Conservation (phyloP, 106 monocot genomes). For the Agapanthus africanus region DNA sequence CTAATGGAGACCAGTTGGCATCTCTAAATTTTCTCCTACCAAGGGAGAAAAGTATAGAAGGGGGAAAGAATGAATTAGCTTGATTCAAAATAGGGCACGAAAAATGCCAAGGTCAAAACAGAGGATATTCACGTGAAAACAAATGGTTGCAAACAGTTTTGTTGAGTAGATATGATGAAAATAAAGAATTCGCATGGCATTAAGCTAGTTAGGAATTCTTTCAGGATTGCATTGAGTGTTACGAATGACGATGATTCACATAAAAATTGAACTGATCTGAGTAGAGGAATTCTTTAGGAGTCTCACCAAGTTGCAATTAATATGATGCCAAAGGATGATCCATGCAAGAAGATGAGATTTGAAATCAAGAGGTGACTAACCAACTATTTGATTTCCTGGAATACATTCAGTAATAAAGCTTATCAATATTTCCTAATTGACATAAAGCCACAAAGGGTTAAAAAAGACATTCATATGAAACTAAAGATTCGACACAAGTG, state of each 20-base stretch:
- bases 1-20: too few relatives aligned
- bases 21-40: too few relatives aligned
- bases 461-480: not conserved
- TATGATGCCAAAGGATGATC: not conserved
- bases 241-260: not conserved
- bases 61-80: too few relatives aligned
- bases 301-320: not conserved
- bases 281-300: not conserved
- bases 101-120: too few relatives aligned
- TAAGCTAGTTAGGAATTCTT: not conserved
- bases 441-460: not conserved
- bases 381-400: not conserved
- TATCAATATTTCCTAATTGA: not conserved
- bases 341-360: not conserved
- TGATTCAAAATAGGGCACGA: too few relatives aligned
- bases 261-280: not conserved
- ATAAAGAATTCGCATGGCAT: not conserved
- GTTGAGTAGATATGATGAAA: too few relatives aligned
- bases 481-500: not conserved
- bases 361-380: not conserved
- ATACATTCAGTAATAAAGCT: not conserved
- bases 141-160: not conserved
- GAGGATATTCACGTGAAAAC: too few relatives aligned
- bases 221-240: not conserved
- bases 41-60: too few relatives aligned